Evolutionary conservation across 176 grass and related monocot species (phyloP).

Genomic region (Carex littledalei): DNA sequence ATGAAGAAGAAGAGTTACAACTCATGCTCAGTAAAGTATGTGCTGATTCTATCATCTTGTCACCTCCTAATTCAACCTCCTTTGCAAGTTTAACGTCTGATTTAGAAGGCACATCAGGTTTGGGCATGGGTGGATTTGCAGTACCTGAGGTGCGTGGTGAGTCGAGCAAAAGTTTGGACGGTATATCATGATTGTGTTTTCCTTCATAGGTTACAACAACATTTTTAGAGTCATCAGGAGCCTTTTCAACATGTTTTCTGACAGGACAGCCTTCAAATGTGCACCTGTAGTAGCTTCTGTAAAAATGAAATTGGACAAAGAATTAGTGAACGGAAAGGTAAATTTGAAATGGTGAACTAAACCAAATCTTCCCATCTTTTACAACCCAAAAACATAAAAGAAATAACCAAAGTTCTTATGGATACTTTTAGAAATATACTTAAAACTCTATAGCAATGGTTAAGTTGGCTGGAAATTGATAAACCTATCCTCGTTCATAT

Average conservation of each 20-base stretch:
- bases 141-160: constrained; percentile 27
- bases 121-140: constrained; percentile 1
- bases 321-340: not conserved
- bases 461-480: not conserved
- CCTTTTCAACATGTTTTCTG: constrained; percentile 92
- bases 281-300: constrained; percentile 97
- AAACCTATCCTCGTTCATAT: not conserved
- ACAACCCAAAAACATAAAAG: not conserved
- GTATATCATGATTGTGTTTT: constrained; percentile 83
- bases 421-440: not conserved
- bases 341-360: constrained; percentile 18
- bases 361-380: constrained; percentile 4
- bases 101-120: constrained; percentile 2
- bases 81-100: constrained; percentile 19
- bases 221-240: constrained; percentile 67
- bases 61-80: constrained; percentile 43
- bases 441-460: not conserved
- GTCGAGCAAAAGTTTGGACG: constrained; percentile 32
- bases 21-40: constrained; percentile 60
- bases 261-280: constrained; percentile 93
- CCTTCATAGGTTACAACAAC: constrained; percentile 96
- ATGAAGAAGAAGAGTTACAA: constrained; percentile 26
- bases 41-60: constrained; percentile 59
- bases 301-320: constrained; percentile 11
- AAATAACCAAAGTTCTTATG: not conserved